A percentile compares a stretch with the other conserved stretches of the same genome.
Conservation (phyloP, 257 asterid genomes). For the Nicotiana noctiflora region DNA sequence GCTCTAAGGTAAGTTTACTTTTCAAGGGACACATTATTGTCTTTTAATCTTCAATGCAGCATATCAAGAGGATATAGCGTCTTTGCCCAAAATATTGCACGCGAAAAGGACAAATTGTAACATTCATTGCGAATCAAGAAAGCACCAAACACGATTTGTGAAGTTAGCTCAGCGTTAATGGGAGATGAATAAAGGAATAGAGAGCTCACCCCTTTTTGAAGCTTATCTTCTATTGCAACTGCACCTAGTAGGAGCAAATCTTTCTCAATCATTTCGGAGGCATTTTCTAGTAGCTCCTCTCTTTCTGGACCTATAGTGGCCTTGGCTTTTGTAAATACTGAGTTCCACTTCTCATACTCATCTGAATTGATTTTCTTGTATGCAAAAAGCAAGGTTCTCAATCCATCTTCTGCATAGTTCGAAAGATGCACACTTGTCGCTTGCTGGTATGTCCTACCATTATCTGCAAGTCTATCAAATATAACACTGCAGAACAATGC, state of each 20-base stretch:
- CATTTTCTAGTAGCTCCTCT: constrained; percentile 76
- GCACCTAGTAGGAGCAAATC: constrained; percentile 91
- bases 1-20: background rate
- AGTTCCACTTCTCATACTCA: constrained; percentile 81
- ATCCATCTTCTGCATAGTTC: constrained; percentile 91
- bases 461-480: constrained; percentile 68
- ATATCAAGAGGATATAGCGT: background rate
- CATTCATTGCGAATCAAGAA: background rate
- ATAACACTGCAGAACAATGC: constrained; percentile 56
- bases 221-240: constrained; percentile 96
- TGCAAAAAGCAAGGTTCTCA: constrained; percentile 90
- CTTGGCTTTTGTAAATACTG: constrained; percentile 66
- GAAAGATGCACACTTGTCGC: constrained; percentile 68
- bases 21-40: background rate
- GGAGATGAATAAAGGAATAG: background rate
- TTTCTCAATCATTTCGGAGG: constrained; percentile 83
- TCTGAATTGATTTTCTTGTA: constrained; percentile 72
- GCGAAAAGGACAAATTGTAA: too few species aligned
- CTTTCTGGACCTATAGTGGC: constrained; percentile 75
- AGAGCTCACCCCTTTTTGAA: constrained; percentile 81
- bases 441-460: constrained; percentile 63
- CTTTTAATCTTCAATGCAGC: background rate
- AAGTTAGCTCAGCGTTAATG: background rate
- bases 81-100: too few species aligned
- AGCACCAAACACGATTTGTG: background rate